Evolutionary conservation across 257 asterid species (phyloP).

Genomic region (Solanum appendiculatum): DNA sequence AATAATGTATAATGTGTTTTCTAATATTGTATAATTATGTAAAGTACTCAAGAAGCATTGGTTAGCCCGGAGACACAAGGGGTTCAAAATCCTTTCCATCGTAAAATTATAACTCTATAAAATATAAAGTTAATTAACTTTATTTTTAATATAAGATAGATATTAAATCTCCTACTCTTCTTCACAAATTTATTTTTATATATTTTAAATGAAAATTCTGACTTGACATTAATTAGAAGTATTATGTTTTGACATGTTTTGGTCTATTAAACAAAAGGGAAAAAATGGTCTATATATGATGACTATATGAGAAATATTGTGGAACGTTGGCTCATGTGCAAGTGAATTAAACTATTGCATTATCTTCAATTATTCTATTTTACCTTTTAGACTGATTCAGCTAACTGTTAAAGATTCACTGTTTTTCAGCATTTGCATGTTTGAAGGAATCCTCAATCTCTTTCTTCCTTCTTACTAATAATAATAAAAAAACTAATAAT

Average conservation of each 20-base stretch:
- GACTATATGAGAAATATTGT: neutral
- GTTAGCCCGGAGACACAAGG: too few species aligned
- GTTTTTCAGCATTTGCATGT: neutral
- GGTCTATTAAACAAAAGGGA: neutral
- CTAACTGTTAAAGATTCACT: neutral
- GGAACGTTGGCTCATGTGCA: neutral
- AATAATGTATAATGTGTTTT: too few species aligned
- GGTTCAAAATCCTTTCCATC: neutral
- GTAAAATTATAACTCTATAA: neutral
- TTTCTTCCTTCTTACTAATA: neutral
- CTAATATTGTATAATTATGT: too few species aligned
- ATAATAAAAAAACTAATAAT: neutral
- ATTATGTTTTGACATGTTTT: too few species aligned
- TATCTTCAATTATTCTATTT: neutral
- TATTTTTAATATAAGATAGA: neutral
- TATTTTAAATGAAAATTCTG: neutral
- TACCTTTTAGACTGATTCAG: neutral
- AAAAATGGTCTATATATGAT: neutral
- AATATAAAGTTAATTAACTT: too few species aligned
- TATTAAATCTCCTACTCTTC: neutral
- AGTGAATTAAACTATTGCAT: slow-evolving; percentile 3
- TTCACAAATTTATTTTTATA: neutral
- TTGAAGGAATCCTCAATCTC: neutral
- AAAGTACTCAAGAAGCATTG: too few species aligned
- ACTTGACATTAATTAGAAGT: neutral